Evolutionary conservation across 768 basidiomycete genomes (phyloP).

Genomic region (Nevesoporus exiguus): DNA sequence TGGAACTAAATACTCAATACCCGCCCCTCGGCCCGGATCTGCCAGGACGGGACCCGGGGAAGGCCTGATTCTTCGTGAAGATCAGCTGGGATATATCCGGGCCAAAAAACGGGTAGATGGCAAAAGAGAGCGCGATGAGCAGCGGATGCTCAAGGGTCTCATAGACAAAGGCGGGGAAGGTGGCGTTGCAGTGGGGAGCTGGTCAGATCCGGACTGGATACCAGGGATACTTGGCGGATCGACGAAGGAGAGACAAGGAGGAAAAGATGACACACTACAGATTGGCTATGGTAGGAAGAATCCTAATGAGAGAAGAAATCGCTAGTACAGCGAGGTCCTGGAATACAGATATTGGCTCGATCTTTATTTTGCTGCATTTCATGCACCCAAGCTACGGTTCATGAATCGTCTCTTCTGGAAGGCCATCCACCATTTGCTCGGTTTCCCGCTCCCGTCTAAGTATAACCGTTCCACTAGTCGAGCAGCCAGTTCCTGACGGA

Average conservation of each 20-base stretch:
- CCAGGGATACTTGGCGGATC: constrained; percentile 73
- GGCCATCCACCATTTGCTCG: constrained; percentile 99
- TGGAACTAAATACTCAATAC: constrained; percentile 91
- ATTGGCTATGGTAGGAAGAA: constrained; percentile 89
- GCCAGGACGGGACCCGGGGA: constrained; percentile 81
- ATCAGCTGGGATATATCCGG: constrained; percentile 82
- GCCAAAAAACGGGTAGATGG: constrained; percentile 77
- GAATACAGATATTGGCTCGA: constrained; percentile 12
- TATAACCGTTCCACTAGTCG: constrained; percentile 87
- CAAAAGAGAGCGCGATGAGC: constrained; percentile 73
- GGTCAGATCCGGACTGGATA: constrained; percentile 96
- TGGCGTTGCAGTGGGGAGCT: constrained; percentile 61
- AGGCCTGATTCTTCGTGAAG: constrained; percentile 87
- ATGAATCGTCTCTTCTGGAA: constrained; percentile 98
- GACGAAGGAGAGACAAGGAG: constrained; percentile 62
- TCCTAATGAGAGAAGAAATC: constrained; percentile 76
- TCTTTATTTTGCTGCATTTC: constrained; percentile 16
- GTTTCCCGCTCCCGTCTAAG: constrained; percentile 88
- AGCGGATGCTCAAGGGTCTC: constrained; percentile 58
- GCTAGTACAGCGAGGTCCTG: constrained; percentile 20
- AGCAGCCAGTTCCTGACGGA: constrained; percentile 86
- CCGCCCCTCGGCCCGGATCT: constrained; percentile 82
- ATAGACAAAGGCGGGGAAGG: constrained; percentile 48
- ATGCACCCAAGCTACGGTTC: constrained; percentile 82
- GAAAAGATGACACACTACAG: constrained; percentile 68